phyloP scores from a whole-genome alignment of 805 yeast species.

The Tetrapisispora pingtungensis region DNA sequence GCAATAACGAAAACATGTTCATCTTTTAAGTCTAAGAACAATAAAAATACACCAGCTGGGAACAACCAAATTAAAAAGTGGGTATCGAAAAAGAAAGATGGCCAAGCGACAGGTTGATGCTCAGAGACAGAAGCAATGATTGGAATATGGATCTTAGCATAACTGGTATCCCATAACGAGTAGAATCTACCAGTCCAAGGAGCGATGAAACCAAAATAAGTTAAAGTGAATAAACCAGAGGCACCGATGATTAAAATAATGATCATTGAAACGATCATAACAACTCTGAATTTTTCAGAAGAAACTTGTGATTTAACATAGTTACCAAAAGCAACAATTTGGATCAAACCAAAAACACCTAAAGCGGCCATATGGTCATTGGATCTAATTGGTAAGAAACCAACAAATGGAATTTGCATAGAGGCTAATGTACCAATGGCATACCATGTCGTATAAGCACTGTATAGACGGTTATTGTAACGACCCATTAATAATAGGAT shows the following conservation, averaged over 20 bases:
- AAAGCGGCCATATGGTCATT: constrained; percentile 98
- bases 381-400: constrained; percentile 91
- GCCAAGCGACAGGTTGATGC: constrained; percentile 99
- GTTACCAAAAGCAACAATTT: constrained; percentile 77
- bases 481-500: constrained; percentile 91
- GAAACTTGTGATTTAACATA: constrained; percentile 70
- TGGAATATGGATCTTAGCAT: constrained; percentile 96
- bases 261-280: constrained; percentile 50
- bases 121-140: constrained; percentile 98
- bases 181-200: constrained; percentile 99
- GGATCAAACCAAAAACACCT: constrained; percentile 93
- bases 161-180: constrained; percentile 95
- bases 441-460: constrained; percentile 94
- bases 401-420: constrained; percentile 99
- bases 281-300: constrained; percentile 58
- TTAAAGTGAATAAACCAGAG: constrained; percentile 62
- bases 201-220: constrained; percentile 87
- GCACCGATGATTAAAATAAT: constrained; percentile 54
- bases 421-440: constrained; percentile 95
- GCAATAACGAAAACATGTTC: constrained; percentile 90
- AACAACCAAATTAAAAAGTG: constrained; percentile 91
- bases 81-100: constrained; percentile 91
- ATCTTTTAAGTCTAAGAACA: constrained; percentile 80
- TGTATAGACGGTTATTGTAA: constrained; percentile 69
- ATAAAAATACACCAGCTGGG: constrained; percentile 92